phyloP scores from a whole-genome alignment of 208 protist species.

The Leishmania mexicana region DNA sequence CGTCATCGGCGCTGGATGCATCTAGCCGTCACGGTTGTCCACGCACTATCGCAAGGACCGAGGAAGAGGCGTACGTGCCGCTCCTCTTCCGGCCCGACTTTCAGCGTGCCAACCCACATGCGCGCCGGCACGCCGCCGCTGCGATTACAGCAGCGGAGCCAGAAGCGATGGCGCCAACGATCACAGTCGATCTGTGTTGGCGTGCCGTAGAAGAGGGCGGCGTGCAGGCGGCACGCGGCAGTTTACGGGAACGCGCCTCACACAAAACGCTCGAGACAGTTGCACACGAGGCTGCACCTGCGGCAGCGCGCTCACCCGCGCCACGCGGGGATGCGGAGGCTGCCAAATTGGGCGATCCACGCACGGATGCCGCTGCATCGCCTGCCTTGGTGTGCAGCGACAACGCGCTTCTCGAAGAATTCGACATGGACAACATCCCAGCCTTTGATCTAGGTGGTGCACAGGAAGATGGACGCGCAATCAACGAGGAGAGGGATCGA shows the following conservation, averaged over 20 bases:
- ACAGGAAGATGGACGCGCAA: background rate
- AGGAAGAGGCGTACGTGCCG: slow-evolving; percentile 19
- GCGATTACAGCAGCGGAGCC: background rate
- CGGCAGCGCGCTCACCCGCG: background rate
- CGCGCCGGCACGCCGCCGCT: background rate
- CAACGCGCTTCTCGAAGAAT: background rate
- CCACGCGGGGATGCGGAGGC: background rate
- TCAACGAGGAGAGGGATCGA: background rate
- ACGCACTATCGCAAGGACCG: too few species aligned
- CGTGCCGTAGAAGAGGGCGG: too few species aligned
- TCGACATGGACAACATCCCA: background rate
- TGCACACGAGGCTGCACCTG: background rate
- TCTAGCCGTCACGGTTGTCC: background rate
- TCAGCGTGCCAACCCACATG: background rate
- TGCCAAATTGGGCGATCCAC: background rate
- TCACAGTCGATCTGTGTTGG: background rate
- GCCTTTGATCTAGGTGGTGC: background rate
- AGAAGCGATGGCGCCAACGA: background rate
- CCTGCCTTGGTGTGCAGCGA: background rate
- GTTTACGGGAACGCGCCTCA: background rate
- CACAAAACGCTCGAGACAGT: background rate
- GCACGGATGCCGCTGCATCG: background rate
- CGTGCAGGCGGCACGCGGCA: background rate
- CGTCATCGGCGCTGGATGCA: too few species aligned
- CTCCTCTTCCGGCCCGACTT: slow-evolving; percentile 32